Evolutionary conservation across 2,329 filamentous ascomycete species (phyloP).

Genomic region (Passalora sequoiae): DNA sequence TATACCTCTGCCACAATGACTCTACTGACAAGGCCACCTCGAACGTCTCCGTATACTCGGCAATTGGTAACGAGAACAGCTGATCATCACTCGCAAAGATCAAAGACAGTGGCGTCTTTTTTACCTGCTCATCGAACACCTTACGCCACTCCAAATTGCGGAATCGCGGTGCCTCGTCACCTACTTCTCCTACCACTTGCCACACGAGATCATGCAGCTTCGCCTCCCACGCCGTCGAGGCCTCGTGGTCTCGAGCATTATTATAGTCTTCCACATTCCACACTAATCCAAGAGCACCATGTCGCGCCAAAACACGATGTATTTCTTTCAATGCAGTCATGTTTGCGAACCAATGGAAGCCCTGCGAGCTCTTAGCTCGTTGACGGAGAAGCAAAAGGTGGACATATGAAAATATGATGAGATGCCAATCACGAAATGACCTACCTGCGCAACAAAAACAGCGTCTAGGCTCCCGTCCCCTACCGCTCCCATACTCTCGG

Average conservation of each 20-base stretch:
- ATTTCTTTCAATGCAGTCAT: conserved; percentile 59
- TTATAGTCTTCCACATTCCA: conserved; percentile 59
- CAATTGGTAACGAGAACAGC: conserved; percentile 59
- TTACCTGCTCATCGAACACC: conserved; percentile 58
- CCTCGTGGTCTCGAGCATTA: conserved; percentile 52
- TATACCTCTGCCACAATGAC: conserved; percentile 58
- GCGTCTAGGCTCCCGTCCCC: conserved; percentile 58
- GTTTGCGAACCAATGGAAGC: conserved; percentile 60
- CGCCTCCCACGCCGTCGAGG: conserved; percentile 57
- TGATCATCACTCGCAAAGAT: conserved; percentile 40
- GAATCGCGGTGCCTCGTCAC: conserved; percentile 61
- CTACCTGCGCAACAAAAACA: conserved; percentile 63
- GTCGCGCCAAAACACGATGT: conserved; percentile 59
- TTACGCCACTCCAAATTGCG: conserved; percentile 60
- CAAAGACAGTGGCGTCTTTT: conserved; percentile 46
- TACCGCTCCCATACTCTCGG: conserved; percentile 51
- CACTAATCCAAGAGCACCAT: conserved; percentile 59
- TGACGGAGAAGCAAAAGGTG: background rate
- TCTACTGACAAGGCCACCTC: conserved; percentile 55
- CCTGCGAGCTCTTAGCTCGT: conserved; percentile 27
- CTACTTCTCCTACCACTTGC: conserved; percentile 49
- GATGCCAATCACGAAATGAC: conserved; percentile 22
- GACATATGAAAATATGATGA: conserved; percentile 5
- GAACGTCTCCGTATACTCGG: conserved; percentile 53
- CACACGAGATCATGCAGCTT: conserved; percentile 57